phyloP scores from a whole-genome alignment of 108 stramenopile genomes.

The Fragilaria radians region DNA sequence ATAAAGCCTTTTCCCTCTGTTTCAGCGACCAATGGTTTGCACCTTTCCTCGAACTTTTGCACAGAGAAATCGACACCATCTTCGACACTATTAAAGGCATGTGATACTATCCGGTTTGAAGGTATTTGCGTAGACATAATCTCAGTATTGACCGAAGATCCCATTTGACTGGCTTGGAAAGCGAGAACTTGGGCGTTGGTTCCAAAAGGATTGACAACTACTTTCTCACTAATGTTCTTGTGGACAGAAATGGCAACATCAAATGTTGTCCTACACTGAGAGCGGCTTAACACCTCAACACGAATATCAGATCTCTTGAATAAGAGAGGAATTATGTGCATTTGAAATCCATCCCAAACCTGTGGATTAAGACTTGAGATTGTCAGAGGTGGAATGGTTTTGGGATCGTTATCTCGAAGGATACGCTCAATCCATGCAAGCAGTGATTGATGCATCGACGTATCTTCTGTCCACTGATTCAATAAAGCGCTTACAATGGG shows the following conservation, averaged over 20 bases:
- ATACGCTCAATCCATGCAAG: slow-evolving; percentile 69
- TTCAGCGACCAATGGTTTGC: no score
- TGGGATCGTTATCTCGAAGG: slow-evolving; percentile 43
- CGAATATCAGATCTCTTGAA: slow-evolving; percentile 69
- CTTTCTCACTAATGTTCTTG: no score
- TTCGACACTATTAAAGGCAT: no score
- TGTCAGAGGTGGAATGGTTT: slow-evolving; percentile 58
- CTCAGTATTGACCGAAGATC: no score
- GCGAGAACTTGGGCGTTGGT: background rate
- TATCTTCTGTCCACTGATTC: slow-evolving; percentile 60
- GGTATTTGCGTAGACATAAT: no score
- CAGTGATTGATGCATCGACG: slow-evolving; percentile 48
- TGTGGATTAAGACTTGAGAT: slow-evolving; percentile 74
- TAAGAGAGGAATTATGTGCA: slow-evolving; percentile 76
- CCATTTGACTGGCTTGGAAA: slow-evolving; percentile 13
- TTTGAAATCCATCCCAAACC: slow-evolving; percentile 71
- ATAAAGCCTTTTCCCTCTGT: no score
- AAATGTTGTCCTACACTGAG: slow-evolving; percentile 63
- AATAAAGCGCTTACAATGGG: slow-evolving; percentile 72
- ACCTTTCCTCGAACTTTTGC: no score
- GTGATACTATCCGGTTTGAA: no score
- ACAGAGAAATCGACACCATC: no score
- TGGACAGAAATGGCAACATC: slow-evolving; percentile 70
- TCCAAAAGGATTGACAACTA: slow-evolving; percentile 5
- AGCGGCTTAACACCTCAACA: slow-evolving; percentile 64